Evolutionary conservation across 176 grass and related monocot genomes (phyloP).

Genomic region (Zoysia japonica): DNA sequence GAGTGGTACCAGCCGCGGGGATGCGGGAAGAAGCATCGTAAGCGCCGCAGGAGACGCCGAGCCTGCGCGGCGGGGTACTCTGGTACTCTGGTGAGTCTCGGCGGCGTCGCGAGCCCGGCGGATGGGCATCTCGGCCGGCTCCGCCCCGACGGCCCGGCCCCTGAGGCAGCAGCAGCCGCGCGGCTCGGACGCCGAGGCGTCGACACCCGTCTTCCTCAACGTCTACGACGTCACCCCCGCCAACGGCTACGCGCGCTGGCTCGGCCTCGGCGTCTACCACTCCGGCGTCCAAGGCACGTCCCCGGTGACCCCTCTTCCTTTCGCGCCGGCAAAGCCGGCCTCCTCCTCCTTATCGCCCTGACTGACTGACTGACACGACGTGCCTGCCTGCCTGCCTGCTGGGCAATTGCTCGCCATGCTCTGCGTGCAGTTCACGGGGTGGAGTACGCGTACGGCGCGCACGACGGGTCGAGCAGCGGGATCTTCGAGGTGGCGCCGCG

Average conservation of each 20-base stretch:
- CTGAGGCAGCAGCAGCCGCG: constrained; percentile 5
- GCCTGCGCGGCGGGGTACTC: not conserved
- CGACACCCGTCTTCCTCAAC: constrained; percentile 68
- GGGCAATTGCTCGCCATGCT: no score
- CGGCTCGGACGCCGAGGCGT: constrained; percentile 24
- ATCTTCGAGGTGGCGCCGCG: constrained; percentile 82
- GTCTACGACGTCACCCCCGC: constrained; percentile 85
- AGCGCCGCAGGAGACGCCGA: not conserved
- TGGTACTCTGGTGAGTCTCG: not conserved
- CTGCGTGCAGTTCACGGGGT: constrained; percentile 61
- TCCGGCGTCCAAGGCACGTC: constrained; percentile 75
- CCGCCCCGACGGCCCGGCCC: constrained; percentile 20
- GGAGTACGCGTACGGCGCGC: constrained; percentile 90
- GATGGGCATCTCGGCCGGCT: constrained; percentile 42
- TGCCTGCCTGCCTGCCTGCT: not conserved
- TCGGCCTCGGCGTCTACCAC: constrained; percentile 86
- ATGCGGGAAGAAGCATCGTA: not conserved
- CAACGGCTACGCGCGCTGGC: constrained; percentile 83
- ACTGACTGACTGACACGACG: not conserved
- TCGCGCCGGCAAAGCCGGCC: no score
- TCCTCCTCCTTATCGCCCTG: not conserved
- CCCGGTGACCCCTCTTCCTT: not conserved
- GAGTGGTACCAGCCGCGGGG: not conserved
- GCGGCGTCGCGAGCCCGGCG: not conserved
- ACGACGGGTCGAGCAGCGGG: constrained; percentile 68